Evolutionary conservation across 2,329 filamentous ascomycete genomes (phyloP).

Genomic region (Colletotrichum horii): DNA sequence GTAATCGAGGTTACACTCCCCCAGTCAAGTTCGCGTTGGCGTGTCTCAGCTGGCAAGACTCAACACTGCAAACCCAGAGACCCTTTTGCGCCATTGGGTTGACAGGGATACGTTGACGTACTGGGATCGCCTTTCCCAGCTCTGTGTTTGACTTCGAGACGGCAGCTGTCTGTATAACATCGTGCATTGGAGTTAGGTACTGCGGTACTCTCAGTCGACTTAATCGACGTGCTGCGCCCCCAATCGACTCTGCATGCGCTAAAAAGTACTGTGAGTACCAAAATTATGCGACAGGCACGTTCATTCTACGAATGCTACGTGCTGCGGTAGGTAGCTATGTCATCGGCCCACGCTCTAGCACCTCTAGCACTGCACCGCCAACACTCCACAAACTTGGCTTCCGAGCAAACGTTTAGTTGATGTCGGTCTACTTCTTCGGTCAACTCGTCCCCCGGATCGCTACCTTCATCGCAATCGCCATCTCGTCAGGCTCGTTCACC

Average conservation of each 20-base stretch:
- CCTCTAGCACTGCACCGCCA: neutral
- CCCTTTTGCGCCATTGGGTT: neutral
- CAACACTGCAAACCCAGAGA: neutral
- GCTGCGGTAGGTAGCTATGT: no score
- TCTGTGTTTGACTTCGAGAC: neutral
- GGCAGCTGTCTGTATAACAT: neutral
- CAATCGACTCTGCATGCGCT: no score
- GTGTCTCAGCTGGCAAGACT: neutral
- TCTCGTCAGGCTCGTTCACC: neutral
- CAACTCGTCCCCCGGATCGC: no score
- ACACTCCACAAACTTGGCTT: neutral
- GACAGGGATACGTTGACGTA: neutral
- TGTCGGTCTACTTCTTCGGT: neutral
- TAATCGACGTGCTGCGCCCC: neutral
- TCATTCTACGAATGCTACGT: no score
- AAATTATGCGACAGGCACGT: neutral
- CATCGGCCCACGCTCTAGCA: neutral
- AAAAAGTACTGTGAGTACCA: neutral
- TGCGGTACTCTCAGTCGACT: neutral
- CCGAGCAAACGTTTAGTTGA: neutral
- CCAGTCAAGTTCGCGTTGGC: neutral
- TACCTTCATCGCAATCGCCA: no score
- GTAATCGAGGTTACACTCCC: neutral
- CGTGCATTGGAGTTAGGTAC: neutral
- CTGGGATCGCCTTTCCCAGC: fast-evolving